These are phyloP conservation scores for Buxus sempervirens DNA, from an alignment of 164 flowering plant genomes.

Conservation along the genomic window DNA sequence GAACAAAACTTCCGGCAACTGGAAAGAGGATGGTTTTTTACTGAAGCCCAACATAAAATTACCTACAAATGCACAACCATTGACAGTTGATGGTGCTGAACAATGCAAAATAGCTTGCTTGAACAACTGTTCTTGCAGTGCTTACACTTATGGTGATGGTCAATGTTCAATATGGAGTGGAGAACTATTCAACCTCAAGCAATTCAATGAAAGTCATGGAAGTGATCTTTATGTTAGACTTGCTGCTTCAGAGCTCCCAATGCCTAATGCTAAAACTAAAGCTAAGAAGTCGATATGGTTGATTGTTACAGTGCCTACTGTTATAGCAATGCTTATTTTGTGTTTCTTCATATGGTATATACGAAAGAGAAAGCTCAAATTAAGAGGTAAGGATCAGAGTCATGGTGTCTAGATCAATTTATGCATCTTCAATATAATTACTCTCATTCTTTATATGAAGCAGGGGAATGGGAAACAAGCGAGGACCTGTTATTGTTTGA, in stretches of 20 bases:
- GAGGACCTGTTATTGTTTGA: background rate
- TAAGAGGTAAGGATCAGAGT: background rate
- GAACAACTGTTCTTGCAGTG: slow-evolving; percentile 29
- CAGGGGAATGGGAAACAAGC: background rate
- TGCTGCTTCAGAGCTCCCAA: slow-evolving; percentile 10
- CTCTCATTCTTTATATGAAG: background rate
- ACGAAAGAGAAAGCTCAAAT: background rate
- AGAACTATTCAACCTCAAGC: slow-evolving; percentile 16
- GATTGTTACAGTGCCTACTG: background rate
- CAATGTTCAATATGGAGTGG: slow-evolving; percentile 27
- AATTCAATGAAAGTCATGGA: slow-evolving; percentile 7
- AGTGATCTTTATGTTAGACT: slow-evolving; percentile 17
- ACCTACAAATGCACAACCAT: background rate
- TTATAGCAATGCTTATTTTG: background rate
- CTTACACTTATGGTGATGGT: slow-evolving; percentile 14
- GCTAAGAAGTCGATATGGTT: background rate
- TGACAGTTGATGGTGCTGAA: background rate
- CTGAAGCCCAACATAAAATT: background rate
- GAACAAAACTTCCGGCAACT: background rate
- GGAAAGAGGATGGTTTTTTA: background rate
- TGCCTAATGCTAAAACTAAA: too few relatives aligned
- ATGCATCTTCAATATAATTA: background rate
- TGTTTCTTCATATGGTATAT: background rate
- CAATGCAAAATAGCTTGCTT: slow-evolving; percentile 23
- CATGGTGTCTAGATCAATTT: too few relatives aligned